Percentiles rank a stretch among this genome's conserved stretches.
These are phyloP conservation scores for Naganishia vaughanmartiniae DNA, from an alignment of 768 basidiomycete genomes.

Conservation along the genomic window DNA sequence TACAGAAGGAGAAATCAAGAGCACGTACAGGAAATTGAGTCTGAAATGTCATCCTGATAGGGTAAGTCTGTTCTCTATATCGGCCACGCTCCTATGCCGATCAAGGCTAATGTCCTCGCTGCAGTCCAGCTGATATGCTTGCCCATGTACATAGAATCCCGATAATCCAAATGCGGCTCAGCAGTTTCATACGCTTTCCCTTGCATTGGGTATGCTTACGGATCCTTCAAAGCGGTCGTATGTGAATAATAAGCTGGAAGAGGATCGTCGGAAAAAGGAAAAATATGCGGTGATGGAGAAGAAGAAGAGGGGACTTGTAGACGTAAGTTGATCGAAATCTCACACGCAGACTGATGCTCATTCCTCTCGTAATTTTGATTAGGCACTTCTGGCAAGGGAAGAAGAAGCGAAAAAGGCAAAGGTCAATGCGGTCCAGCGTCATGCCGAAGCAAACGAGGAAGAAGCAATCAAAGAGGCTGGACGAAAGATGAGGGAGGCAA, in stretches of 20 bases:
- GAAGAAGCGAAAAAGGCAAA: slow-evolving; percentile 49
- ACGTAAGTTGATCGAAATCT: slow-evolving; percentile 37
- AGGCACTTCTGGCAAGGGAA: slow-evolving; percentile 45
- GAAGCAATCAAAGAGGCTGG: slow-evolving; percentile 46
- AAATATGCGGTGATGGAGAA: slow-evolving; percentile 45
- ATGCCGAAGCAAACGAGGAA: slow-evolving; percentile 40
- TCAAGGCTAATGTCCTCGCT: slow-evolving; percentile 1
- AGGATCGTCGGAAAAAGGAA: slow-evolving; percentile 40
- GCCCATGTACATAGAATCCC: slow-evolving; percentile 23
- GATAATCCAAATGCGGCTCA: slow-evolving; percentile 33
- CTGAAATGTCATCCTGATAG: slow-evolving; percentile 50
- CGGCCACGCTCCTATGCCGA: background rate
- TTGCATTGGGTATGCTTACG: slow-evolving; percentile 42
- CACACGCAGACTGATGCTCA: background rate
- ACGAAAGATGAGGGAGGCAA: slow-evolving; percentile 39
- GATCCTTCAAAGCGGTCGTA: slow-evolving; percentile 43
- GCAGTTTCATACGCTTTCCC: slow-evolving; percentile 44
- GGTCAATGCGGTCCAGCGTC: slow-evolving; percentile 34
- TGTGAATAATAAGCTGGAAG: slow-evolving; percentile 42
- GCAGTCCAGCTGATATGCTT: slow-evolving; percentile 10
- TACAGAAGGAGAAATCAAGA: slow-evolving; percentile 44
- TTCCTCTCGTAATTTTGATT: background rate
- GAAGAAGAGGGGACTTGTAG: slow-evolving; percentile 45
- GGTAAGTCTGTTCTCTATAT: slow-evolving; percentile 30
- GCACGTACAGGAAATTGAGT: slow-evolving; percentile 42